phyloP scores from a whole-genome alignment of 108 stramenopile species.

The Skeletonema costatum region DNA sequence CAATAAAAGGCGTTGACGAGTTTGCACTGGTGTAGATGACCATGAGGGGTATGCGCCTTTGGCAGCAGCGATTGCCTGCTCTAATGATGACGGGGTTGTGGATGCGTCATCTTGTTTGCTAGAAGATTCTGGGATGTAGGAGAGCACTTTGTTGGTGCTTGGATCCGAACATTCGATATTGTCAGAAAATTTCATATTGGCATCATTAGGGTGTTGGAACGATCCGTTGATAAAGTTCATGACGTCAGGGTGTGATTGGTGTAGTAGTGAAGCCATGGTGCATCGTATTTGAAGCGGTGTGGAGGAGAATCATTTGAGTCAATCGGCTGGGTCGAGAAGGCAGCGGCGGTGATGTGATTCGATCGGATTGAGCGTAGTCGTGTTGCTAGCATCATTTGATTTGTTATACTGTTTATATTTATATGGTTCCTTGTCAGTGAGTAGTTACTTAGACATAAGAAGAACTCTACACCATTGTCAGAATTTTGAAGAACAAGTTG shows the following conservation, averaged over 20 bases:
- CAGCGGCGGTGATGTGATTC: neutral
- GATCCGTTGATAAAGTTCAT: conserved; percentile 60
- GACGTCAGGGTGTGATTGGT: conserved; percentile 11
- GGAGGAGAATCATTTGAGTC: conserved; percentile 1
- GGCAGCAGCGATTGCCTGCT: conserved; percentile 48
- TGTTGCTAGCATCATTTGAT: neutral
- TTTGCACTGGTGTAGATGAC: conserved; percentile 68
- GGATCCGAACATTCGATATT: conserved; percentile 57
- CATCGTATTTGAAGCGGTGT: neutral
- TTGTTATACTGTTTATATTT: neutral
- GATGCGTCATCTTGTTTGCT: neutral
- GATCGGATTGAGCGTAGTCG: neutral
- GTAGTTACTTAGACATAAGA: no score
- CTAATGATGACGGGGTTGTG: conserved; percentile 38
- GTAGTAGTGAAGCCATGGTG: conserved; percentile 16
- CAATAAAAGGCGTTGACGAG: conserved; percentile 66
- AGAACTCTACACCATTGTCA: no score
- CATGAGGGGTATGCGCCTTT: conserved; percentile 61
- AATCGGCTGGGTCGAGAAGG: neutral
- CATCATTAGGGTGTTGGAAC: conserved; percentile 35
- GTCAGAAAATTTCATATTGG: neutral
- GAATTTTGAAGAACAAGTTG: no score
- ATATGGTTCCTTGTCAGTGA: no score
- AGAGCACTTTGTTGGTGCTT: conserved; percentile 58
- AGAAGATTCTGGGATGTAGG: conserved; percentile 43